Conservation (phyloP, 345 rosid species). For the Stellera chamaejasme region DNA sequence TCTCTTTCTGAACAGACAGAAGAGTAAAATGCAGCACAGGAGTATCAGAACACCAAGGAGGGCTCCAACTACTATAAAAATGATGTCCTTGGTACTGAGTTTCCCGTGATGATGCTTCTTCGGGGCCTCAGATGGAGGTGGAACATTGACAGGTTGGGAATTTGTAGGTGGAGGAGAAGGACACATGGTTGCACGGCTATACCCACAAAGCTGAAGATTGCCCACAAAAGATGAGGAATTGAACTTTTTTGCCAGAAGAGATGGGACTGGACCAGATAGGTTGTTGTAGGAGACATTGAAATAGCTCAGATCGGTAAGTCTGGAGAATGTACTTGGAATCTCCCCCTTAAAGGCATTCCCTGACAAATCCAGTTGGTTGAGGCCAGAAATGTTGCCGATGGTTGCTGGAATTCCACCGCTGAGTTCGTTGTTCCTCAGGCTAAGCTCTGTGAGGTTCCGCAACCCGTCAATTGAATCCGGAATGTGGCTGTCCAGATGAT, state of each 20-base stretch:
- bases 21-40: slow-evolving; percentile 57
- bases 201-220: slow-evolving; percentile 88
- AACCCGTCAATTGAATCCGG: slow-evolving; percentile 43
- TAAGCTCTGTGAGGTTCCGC: slow-evolving; percentile 51
- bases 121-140: slow-evolving; percentile 28
- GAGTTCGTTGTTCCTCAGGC: slow-evolving; percentile 51
- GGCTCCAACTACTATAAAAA: slow-evolving; percentile 65
- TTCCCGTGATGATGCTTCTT: slow-evolving; percentile 29
- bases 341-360: slow-evolving; percentile 62
- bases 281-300: slow-evolving; percentile 86
- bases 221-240: slow-evolving; percentile 82
- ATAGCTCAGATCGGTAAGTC: slow-evolving; percentile 47
- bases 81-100: slow-evolving; percentile 60
- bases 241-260: slow-evolving; percentile 55
- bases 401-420: slow-evolving; percentile 50
- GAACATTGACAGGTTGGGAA: slow-evolving; percentile 31
- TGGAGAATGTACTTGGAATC: slow-evolving; percentile 52
- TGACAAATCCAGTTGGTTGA: slow-evolving; percentile 53
- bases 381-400: slow-evolving; percentile 48
- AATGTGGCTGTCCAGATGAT: slow-evolving; percentile 36
- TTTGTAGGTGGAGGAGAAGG: slow-evolving; percentile 41
- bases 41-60: slow-evolving; percentile 53
- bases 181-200: slow-evolving; percentile 48
- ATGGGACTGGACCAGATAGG: slow-evolving; percentile 80
- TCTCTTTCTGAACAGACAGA: slow-evolving; percentile 60